Conservation (phyloP, 495 filamentous ascomycete genomes). For the Articulospora tetracladia region DNA sequence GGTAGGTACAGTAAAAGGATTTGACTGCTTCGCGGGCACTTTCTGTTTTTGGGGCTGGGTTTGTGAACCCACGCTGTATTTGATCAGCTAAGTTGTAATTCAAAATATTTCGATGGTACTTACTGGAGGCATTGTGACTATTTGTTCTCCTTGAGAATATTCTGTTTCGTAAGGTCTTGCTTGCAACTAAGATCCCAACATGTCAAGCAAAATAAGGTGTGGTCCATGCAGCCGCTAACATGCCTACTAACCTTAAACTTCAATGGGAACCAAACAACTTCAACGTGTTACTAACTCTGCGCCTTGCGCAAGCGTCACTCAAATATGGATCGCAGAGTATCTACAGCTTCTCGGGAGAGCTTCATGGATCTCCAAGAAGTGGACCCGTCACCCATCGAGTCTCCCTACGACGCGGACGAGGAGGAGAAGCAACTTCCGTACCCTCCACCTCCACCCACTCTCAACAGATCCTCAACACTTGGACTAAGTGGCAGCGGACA, state of each 20-base stretch:
- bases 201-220: slow-evolving; percentile 14
- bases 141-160: too few species aligned
- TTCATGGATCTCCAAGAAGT: slow-evolving; percentile 68
- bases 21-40: slow-evolving; percentile 84
- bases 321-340: slow-evolving; percentile 15
- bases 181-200: background rate
- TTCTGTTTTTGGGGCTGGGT: slow-evolving; percentile 65
- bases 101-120: slow-evolving; percentile 6
- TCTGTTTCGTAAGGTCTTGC: too few species aligned
- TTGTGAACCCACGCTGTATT: slow-evolving; percentile 28
- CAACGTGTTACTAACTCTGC: background rate
- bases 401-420: slow-evolving; percentile 31
- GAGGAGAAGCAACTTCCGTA: slow-evolving; percentile 57
- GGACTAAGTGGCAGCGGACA: slow-evolving; percentile 52
- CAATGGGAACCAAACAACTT: background rate
- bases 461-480: slow-evolving; percentile 26
- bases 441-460: slow-evolving; percentile 22
- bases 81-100: background rate
- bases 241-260: background rate
- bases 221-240: slow-evolving; percentile 1
- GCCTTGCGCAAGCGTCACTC: background rate
- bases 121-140: slow-evolving; percentile 42
- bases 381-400: slow-evolving; percentile 78
- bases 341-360: slow-evolving; percentile 43
- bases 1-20: slow-evolving; percentile 70